Percentiles rank a stretch among this genome's conserved stretches.
Evolutionary conservation across 805 yeast genomes (phyloP).

Genomic region (Metschnikowia picachoensis): DNA sequence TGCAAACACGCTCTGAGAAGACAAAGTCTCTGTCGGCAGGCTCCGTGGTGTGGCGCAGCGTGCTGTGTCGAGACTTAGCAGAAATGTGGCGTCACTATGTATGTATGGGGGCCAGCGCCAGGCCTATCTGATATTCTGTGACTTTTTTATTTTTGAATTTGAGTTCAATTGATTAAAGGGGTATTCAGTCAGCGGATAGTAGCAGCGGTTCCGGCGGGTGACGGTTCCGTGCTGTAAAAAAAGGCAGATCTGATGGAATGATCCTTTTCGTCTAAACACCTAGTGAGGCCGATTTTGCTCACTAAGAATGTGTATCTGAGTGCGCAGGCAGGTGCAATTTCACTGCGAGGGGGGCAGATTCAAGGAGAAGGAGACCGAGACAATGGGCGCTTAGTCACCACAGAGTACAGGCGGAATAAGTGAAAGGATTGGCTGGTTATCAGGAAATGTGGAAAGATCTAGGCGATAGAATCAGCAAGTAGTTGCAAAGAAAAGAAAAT

Average conservation of each 20-base stretch:
- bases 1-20: neutral
- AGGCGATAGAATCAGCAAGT: neutral
- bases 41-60: constrained; percentile 6
- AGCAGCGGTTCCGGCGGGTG: too few relatives aligned
- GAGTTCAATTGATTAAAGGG: too few relatives aligned
- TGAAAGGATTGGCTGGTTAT: too few relatives aligned
- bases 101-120: neutral
- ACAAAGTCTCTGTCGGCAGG: neutral
- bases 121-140: too few relatives aligned
- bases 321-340: constrained; percentile 10
- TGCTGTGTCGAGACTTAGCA: neutral
- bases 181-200: too few relatives aligned
- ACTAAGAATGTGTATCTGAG: constrained; percentile 2
- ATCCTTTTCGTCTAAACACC: constrained; percentile 3
- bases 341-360: constrained; percentile 3
- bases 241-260: neutral
- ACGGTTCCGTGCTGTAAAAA: too few relatives aligned
- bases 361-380: neutral
- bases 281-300: constrained; percentile 5
- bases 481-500: neutral
- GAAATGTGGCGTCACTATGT: constrained; percentile 8
- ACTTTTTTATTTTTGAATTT: too few relatives aligned
- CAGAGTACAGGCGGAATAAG: too few relatives aligned
- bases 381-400: neutral
- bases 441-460: neutral